phyloP scores from a whole-genome alignment of 768 basidiomycete species.

The Podaxis sp. region DNA sequence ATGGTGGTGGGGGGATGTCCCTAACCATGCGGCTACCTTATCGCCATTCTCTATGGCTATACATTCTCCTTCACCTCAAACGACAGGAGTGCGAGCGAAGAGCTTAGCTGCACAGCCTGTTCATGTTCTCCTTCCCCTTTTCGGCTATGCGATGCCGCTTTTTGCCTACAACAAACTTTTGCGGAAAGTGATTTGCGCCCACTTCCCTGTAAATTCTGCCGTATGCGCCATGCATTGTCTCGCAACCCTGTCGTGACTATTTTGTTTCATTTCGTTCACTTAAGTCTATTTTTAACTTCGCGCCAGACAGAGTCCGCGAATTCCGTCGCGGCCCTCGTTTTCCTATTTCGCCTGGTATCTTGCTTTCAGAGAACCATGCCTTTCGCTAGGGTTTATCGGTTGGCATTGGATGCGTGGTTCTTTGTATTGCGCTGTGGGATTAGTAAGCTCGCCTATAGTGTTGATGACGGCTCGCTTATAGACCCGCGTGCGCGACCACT shows the following conservation, averaged over 20 bases:
- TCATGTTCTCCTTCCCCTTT: neutral
- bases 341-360: neutral
- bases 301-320: neutral
- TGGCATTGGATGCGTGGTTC: neutral
- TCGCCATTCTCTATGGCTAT: neutral
- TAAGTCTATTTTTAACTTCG: neutral
- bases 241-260: neutral
- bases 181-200: neutral
- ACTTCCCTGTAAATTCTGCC: neutral
- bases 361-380: neutral
- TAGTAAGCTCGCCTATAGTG: neutral
- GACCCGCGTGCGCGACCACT: neutral
- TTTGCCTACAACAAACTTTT: neutral
- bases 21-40: neutral
- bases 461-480: neutral
- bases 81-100: neutral
- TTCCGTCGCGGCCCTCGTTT: neutral
- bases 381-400: neutral
- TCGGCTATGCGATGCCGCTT: neutral
- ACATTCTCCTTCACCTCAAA: neutral
- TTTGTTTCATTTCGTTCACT: neutral
- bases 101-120: neutral
- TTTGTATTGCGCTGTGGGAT: neutral
- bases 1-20: neutral
- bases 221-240: neutral